Evolutionary conservation across 352 stramenopile genomes (phyloP).

Genomic region (Pythium periplocum): DNA sequence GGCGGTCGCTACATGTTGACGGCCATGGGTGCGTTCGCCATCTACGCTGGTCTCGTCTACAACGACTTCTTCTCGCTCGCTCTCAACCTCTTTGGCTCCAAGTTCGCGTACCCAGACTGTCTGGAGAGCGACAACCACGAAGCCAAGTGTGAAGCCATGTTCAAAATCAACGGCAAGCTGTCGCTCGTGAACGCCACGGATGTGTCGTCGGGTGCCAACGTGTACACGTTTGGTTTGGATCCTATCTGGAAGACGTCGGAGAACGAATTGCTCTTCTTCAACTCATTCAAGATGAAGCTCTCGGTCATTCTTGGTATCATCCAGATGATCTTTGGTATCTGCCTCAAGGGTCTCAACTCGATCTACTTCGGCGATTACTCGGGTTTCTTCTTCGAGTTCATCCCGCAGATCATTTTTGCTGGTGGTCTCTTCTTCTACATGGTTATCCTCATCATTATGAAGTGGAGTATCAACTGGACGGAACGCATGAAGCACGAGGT

Average conservation of each 20-base stretch:
- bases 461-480: conserved; percentile 99
- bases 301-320: conserved; percentile 98
- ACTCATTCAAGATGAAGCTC: conserved; percentile 99
- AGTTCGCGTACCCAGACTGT: conserved; percentile 88
- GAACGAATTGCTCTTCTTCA: conserved; percentile 99
- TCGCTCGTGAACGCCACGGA: conserved; percentile 79
- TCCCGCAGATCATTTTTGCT: conserved; percentile 96
- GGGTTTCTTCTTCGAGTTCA: conserved; percentile 96
- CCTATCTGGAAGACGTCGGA: conserved; percentile 97
- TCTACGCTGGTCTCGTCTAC: conserved; percentile 98
- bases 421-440: conserved; percentile 99
- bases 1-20: conserved; percentile 96
- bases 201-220: conserved; percentile 71
- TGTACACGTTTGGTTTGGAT: conserved; percentile 98
- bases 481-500: conserved; percentile 89
- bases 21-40: conserved; percentile 98
- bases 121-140: conserved; percentile 49
- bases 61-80: conserved; percentile 99
- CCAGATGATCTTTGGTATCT: conserved; percentile 98
- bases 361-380: conserved; percentile 95
- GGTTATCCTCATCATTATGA: conserved; percentile 98
- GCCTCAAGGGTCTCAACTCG: conserved; percentile 95
- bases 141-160: conserved; percentile 62
- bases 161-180: conserved; percentile 63
- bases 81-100: conserved; percentile 96